Evolutionary conservation across 331 rosid species (phyloP), one percentile per base, ranked within the genome.

Genomic region (Prunus yedoensis): DNA sequence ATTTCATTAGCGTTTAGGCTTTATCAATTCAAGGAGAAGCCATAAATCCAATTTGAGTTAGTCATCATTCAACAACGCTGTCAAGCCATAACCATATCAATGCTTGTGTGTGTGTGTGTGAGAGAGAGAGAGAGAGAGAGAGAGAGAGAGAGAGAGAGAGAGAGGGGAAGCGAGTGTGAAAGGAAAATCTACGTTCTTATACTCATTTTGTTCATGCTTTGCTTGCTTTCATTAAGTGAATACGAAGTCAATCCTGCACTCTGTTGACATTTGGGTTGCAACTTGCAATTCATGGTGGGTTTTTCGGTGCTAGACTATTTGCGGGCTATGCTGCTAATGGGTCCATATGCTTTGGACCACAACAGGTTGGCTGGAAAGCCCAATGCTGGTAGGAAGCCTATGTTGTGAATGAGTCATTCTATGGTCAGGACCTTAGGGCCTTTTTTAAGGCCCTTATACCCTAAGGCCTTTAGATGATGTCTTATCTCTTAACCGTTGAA

Each of bases 381-480:
- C 49, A 32, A 43, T 63, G 1, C 15, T 63, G 5, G 57, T 1
- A 6, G 30, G 11, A 60, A 27, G 20, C 66, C 8, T 27, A 5
- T 12, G 2, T 49, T 49, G 5, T 35, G 16, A 47, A 32, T 4
- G 7, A 32, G 38, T 32, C 38, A 4, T 32, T 32, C 38, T 32
- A 32, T 4, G 4, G 38, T 32, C 1, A 32, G 38, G 7, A 4
- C 7, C 38, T 4, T 4, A 32, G 6, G 6, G 5, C 5, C 5
- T 30, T 32, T n/a, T n/a, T n/a, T n/a, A n/a, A n/a, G n/a, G n/a
- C n/a, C n/a, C n/a, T n/a, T n/a, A n/a, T n/a, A n/a, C 4, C 4
- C 38, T 32, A 32, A 32, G 0, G 6, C 1, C 38, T 0, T 32
- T 32, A 32, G 1, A 32, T 4, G 5, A 32, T 0, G 0, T 32